A percentile compares a stretch with the other conserved stretches of the same genome.
Evolutionary conservation across 192 early-diverging fungal species (phyloP).

Genomic region (Podila minutissima): DNA sequence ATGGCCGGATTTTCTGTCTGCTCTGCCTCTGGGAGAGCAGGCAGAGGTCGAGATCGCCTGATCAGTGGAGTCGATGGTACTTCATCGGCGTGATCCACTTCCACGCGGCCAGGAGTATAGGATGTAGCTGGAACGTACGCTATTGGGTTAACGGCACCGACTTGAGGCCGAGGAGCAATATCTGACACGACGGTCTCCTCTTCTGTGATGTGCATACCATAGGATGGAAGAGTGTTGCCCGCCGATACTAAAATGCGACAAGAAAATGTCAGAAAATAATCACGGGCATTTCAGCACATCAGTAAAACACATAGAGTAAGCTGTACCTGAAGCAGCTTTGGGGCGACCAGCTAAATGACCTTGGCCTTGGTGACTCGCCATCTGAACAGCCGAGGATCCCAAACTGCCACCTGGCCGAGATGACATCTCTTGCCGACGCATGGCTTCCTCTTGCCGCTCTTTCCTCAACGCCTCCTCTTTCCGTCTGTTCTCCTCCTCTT

Average conservation of each 20-base stretch:
- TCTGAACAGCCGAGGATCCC: constrained; percentile 3
- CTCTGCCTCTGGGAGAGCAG: neutral
- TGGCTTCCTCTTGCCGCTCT: constrained; percentile 10
- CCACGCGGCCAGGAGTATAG: neutral
- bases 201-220: constrained; percentile 27
- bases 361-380: constrained; percentile 13
- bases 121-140: neutral
- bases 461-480: constrained; percentile 2
- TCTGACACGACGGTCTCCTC: constrained; percentile 36
- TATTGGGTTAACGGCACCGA: neutral
- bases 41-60: constrained; percentile 6
- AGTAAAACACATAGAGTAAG: neutral
- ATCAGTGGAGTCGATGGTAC: constrained; percentile 25
- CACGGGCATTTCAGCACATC: neutral
- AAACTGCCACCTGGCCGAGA: neutral
- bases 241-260: constrained; percentile 15
- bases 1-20: neutral
- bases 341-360: constrained; percentile 21
- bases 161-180: neutral
- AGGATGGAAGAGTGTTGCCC: constrained; percentile 10
- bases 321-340: constrained; percentile 35
- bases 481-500: constrained; percentile 6
- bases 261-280: neutral
- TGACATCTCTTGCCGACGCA: neutral
- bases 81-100: constrained; percentile 7